Evolutionary conservation across 1,139 yeast species (phyloP).

Genomic region (Suhomyces kunorum): DNA sequence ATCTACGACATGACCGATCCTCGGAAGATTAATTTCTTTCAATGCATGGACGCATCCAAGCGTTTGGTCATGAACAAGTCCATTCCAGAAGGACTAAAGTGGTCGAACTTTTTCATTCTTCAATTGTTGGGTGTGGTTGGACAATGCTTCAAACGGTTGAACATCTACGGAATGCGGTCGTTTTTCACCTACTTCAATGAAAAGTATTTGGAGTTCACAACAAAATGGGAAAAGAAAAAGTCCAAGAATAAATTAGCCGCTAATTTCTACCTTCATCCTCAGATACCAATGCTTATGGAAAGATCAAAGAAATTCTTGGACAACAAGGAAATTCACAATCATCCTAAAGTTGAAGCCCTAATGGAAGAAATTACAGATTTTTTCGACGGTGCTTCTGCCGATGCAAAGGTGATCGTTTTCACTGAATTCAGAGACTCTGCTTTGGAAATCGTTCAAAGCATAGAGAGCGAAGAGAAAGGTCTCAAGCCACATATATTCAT

Average conservation of each 20-base stretch:
- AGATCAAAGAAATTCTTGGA: slow-evolving; percentile 46
- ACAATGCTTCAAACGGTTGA: slow-evolving; percentile 64
- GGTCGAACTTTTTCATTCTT: slow-evolving; percentile 64
- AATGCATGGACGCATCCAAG: slow-evolving; percentile 69
- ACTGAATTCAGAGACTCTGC: slow-evolving; percentile 91
- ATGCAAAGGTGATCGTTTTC: slow-evolving; percentile 80
- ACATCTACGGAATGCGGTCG: slow-evolving; percentile 79
- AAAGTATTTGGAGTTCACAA: slow-evolving; percentile 57
- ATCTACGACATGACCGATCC: slow-evolving; percentile 69
- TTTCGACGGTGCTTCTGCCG: slow-evolving; percentile 39
- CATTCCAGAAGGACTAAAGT: slow-evolving; percentile 66
- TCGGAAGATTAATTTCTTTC: slow-evolving; percentile 65
- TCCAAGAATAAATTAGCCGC: slow-evolving; percentile 62
- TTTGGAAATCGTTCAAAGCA: slow-evolving; percentile 71
- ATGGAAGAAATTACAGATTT: slow-evolving; percentile 59
- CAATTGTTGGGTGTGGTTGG: slow-evolving; percentile 75
- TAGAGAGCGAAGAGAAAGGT: slow-evolving; percentile 41
- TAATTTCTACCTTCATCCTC: slow-evolving; percentile 55
- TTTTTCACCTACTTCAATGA: slow-evolving; percentile 67
- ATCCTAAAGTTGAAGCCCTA: slow-evolving; percentile 70
- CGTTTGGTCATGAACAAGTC: slow-evolving; percentile 52
- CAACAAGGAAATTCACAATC: slow-evolving; percentile 55
- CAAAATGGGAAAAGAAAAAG: slow-evolving; percentile 53
- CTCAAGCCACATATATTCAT: slow-evolving; percentile 84
- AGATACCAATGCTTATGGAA: slow-evolving; percentile 45